A percentile compares a stretch with the other conserved stretches of the same genome.
Evolutionary conservation across 1,284 basidiomycete species (phyloP).

Genomic region (Microbotryomycetes sp.): DNA sequence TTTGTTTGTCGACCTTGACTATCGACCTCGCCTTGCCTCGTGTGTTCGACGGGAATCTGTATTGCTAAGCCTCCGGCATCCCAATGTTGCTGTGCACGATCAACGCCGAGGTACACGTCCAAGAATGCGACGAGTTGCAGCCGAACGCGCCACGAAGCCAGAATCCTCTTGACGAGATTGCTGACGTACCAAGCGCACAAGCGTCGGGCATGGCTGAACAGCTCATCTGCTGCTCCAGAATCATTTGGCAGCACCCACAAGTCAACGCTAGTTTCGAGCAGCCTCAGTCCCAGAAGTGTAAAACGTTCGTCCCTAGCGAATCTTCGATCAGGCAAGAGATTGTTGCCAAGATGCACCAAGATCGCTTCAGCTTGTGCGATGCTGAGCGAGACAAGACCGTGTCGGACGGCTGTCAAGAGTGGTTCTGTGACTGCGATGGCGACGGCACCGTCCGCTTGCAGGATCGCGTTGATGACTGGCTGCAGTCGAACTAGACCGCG

Average conservation of each 20-base stretch:
- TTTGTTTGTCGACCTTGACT: too few relatives aligned
- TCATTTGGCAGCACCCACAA: constrained; percentile 55
- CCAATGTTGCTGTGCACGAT: constrained; percentile 56
- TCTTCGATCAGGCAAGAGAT: constrained; percentile 55
- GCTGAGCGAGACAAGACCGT: constrained; percentile 53
- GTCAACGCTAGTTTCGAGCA: constrained; percentile 59
- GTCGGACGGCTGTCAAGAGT: constrained; percentile 54
- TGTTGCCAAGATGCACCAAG: constrained; percentile 52
- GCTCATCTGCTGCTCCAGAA: constrained; percentile 40
- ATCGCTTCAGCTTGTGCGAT: constrained; percentile 49
- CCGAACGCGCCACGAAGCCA: constrained; percentile 62
- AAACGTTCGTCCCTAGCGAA: constrained; percentile 55
- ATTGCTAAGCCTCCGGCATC: constrained; percentile 41
- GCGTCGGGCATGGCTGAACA: constrained; percentile 48
- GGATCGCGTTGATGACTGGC: constrained; percentile 56
- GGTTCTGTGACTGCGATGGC: constrained; percentile 57
- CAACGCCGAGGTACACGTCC: constrained; percentile 56
- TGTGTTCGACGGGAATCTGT: too few relatives aligned
- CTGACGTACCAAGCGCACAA: constrained; percentile 55
- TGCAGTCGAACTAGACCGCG: constrained; percentile 14
- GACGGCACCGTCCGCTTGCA: constrained; percentile 50
- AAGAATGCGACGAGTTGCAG: constrained; percentile 60
- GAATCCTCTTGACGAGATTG: constrained; percentile 47
- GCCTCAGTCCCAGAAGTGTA: constrained; percentile 54
- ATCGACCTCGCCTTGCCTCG: too few relatives aligned